Conservation (phyloP, 1,139 yeast genomes). For the Taphrina flavorubra region DNA sequence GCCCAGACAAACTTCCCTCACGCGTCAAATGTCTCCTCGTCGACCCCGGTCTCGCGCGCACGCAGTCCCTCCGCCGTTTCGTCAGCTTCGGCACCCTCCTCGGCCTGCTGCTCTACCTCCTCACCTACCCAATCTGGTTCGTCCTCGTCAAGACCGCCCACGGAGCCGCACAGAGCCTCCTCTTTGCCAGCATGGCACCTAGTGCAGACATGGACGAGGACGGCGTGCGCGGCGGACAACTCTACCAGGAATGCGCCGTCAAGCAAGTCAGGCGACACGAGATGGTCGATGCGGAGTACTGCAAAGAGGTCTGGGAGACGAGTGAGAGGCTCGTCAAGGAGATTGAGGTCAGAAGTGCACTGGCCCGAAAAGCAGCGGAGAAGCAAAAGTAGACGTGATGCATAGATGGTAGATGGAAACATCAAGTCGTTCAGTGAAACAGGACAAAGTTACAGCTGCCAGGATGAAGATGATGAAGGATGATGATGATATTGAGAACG, state of each 20-base stretch:
- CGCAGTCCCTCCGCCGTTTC: slow-evolving; percentile 81
- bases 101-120: slow-evolving; percentile 69
- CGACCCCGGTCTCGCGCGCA: slow-evolving; percentile 90
- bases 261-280: slow-evolving; percentile 65
- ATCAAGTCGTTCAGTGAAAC: too few relatives aligned
- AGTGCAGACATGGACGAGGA: slow-evolving; percentile 28
- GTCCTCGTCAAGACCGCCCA: slow-evolving; percentile 72
- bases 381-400: neutral
- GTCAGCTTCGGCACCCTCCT: slow-evolving; percentile 75
- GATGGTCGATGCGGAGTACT: slow-evolving; percentile 65
- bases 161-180: slow-evolving; percentile 79
- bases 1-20: slow-evolving; percentile 69
- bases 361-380: slow-evolving; percentile 59
- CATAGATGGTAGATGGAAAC: too few relatives aligned
- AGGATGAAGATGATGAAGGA: too few relatives aligned
- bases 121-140: slow-evolving; percentile 83
- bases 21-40: slow-evolving; percentile 76
- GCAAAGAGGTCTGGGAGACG: slow-evolving; percentile 64
- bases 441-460: too few relatives aligned
- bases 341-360: slow-evolving; percentile 74
- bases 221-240: slow-evolving; percentile 72
- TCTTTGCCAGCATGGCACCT: slow-evolving; percentile 76
- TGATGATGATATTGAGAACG: too few relatives aligned
- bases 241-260: slow-evolving; percentile 70
- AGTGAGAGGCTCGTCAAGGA: slow-evolving; percentile 64